These are phyloP conservation scores for Fistulina hepatica DNA, from an alignment of 1,284 basidiomycete species.

Conservation along the genomic window DNA sequence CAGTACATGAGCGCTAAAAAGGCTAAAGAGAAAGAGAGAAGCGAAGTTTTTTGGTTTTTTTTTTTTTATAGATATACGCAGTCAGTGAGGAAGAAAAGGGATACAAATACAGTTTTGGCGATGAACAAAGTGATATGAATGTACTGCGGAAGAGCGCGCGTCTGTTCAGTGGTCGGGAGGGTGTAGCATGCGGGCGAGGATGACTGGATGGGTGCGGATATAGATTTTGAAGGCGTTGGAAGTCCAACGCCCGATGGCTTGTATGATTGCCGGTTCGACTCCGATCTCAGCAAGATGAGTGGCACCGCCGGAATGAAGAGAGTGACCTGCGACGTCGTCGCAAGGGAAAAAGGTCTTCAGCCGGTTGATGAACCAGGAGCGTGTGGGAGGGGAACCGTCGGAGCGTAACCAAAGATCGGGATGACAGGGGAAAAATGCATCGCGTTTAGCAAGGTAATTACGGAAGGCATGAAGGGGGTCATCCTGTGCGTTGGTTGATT, in stretches of 20 bases:
- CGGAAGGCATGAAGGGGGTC: constrained; percentile 13
- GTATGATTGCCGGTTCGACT: constrained; percentile 14
- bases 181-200: constrained; percentile 8
- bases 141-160: too few species aligned
- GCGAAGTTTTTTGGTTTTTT: too few species aligned
- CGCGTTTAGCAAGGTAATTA: constrained; percentile 17
- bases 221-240: constrained; percentile 18
- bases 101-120: too few species aligned
- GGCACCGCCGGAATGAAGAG: constrained; percentile 16
- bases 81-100: too few species aligned
- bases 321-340: constrained; percentile 13
- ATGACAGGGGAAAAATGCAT: constrained; percentile 13
- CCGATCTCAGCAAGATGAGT: constrained; percentile 16
- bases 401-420: constrained; percentile 18
- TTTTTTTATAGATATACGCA: too few species aligned
- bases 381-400: constrained; percentile 15
- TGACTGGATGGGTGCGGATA: constrained; percentile 16
- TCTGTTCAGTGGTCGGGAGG: too few species aligned
- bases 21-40: too few species aligned
- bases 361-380: constrained; percentile 14
- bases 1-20: too few species aligned
- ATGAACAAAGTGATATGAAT: too few species aligned
- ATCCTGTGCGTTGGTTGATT: not conserved
- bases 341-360: constrained; percentile 12
- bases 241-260: constrained; percentile 16